Conservation (phyloP, 2,329 filamentous ascomycete genomes). For the Metarhizium rileyi region DNA sequence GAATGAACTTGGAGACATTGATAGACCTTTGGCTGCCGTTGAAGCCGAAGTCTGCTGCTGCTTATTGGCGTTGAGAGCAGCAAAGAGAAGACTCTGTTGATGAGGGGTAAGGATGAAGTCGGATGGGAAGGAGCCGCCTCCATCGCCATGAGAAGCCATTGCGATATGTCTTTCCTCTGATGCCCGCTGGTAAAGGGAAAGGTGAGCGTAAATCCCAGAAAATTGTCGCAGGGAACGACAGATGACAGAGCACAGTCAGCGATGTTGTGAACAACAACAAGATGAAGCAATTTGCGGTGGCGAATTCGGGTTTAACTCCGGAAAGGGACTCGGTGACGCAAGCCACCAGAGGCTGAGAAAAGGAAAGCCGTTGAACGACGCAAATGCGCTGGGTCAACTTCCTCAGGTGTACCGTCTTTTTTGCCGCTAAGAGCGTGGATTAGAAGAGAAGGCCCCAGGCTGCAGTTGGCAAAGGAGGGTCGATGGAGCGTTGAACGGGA, state of each 20-base stretch:
- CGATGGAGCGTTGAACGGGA: too few relatives aligned
- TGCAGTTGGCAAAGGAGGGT: too few relatives aligned
- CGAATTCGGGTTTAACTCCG: conserved; percentile 3
- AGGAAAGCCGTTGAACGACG: neutral
- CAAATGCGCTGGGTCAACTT: neutral
- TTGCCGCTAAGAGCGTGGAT: too few relatives aligned
- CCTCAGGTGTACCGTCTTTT: too few relatives aligned
- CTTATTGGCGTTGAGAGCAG: conserved; percentile 65
- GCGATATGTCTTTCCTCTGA: neutral
- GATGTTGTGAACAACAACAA: neutral
- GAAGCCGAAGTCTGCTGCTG: conserved; percentile 23
- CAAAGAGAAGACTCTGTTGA: conserved; percentile 67
- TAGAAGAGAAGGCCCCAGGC: neutral
- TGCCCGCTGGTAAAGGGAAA: neutral
- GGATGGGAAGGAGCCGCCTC: conserved; percentile 30
- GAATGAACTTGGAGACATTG: conserved; percentile 39
- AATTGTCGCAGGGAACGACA: neutral
- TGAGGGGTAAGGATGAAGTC: conserved; percentile 64
- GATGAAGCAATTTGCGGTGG: neutral
- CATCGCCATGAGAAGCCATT: conserved; percentile 43
- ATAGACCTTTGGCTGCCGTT: conserved; percentile 26
- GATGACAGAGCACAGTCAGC: neutral
- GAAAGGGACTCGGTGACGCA: neutral
- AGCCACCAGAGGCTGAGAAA: neutral
- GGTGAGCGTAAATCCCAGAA: neutral